Evolutionary conservation across 495 filamentous ascomycete genomes (phyloP).

Genomic region (Hypoxylon lenormandii): DNA sequence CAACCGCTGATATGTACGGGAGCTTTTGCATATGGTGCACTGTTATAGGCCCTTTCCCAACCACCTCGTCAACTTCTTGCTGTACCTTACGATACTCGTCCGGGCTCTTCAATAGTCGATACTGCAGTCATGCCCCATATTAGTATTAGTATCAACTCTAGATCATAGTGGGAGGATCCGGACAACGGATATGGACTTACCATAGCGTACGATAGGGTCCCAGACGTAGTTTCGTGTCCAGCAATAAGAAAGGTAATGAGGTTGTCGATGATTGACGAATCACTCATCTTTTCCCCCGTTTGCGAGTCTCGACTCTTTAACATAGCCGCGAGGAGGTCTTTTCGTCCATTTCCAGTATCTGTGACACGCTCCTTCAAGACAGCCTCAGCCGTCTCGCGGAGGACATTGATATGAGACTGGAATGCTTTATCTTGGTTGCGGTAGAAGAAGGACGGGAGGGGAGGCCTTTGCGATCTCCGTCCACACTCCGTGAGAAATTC

Average conservation of each 20-base stretch:
- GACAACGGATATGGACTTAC: not conserved
- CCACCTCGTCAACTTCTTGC: slow-evolving; percentile 61
- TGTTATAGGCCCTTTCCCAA: slow-evolving; percentile 68
- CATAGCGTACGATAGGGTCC: slow-evolving; percentile 59
- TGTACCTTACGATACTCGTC: slow-evolving; percentile 49
- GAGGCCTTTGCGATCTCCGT: slow-evolving; percentile 59
- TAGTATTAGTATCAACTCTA: slow-evolving; percentile 2
- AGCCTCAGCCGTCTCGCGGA: slow-evolving; percentile 64
- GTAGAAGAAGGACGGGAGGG: slow-evolving; percentile 62
- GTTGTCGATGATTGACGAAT: slow-evolving; percentile 69
- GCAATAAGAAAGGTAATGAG: slow-evolving; percentile 75
- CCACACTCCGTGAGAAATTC: slow-evolving; percentile 64
- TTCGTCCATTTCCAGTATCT: slow-evolving; percentile 56
- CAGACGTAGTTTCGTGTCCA: slow-evolving; percentile 75
- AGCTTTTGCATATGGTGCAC: slow-evolving; percentile 72
- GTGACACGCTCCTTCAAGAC: slow-evolving; percentile 66
- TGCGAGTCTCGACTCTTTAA: slow-evolving; percentile 69
- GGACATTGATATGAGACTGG: slow-evolving; percentile 62
- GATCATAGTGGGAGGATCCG: not conserved
- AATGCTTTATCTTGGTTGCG: slow-evolving; percentile 62
- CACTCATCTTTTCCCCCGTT: slow-evolving; percentile 68
- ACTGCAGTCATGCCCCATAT: slow-evolving; percentile 31
- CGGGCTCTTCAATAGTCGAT: slow-evolving; percentile 55
- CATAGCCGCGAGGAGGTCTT: slow-evolving; percentile 75
- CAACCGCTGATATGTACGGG: slow-evolving; percentile 65